Percentiles rank a stretch among this genome's conserved stretches.
Evolutionary conservation across 176 grass and related monocot species (phyloP).

Genomic region (Juncus inflexus): DNA sequence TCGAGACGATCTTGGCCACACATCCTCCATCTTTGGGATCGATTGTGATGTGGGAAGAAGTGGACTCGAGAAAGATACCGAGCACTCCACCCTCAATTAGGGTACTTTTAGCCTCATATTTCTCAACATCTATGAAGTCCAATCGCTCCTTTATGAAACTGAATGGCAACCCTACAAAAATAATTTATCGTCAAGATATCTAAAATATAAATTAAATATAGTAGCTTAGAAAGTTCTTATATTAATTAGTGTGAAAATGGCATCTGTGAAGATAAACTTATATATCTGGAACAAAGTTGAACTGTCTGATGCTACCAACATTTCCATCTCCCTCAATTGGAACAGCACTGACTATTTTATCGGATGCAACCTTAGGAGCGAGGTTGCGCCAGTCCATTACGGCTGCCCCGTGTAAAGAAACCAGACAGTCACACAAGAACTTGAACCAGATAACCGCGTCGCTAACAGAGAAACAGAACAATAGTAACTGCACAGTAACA

Average conservation of each 20-base stretch:
- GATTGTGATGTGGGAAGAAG: constrained; percentile 51
- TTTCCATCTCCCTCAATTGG: constrained; percentile 37
- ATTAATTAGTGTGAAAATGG: too few relatives aligned
- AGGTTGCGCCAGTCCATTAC: constrained; percentile 72
- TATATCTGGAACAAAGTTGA: constrained; percentile 71
- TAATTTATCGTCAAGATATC: too few relatives aligned
- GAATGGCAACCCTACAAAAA: constrained; percentile 50
- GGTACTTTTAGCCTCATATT: constrained; percentile 51
- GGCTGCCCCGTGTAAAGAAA: constrained; percentile 52
- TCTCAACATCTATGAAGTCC: constrained; percentile 47
- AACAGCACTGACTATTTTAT: constrained; percentile 47
- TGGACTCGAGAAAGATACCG: constrained; percentile 36
- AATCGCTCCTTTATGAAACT: constrained; percentile 54
- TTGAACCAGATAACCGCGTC: too few relatives aligned
- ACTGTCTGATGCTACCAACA: constrained; percentile 51
- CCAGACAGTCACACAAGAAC: too few relatives aligned
- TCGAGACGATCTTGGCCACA: constrained; percentile 45
- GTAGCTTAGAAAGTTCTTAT: too few relatives aligned
- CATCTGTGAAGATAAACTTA: too few relatives aligned
- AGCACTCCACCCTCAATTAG: constrained; percentile 64
- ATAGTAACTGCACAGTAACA: too few relatives aligned
- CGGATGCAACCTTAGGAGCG: constrained; percentile 47
- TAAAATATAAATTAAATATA: too few relatives aligned
- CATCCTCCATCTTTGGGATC: constrained; percentile 49
- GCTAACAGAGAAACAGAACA: too few relatives aligned